These are phyloP conservation scores for Chaetomiaceae sp. DNA, from an alignment of 2,329 filamentous ascomycete species.

Conservation along the genomic window DNA sequence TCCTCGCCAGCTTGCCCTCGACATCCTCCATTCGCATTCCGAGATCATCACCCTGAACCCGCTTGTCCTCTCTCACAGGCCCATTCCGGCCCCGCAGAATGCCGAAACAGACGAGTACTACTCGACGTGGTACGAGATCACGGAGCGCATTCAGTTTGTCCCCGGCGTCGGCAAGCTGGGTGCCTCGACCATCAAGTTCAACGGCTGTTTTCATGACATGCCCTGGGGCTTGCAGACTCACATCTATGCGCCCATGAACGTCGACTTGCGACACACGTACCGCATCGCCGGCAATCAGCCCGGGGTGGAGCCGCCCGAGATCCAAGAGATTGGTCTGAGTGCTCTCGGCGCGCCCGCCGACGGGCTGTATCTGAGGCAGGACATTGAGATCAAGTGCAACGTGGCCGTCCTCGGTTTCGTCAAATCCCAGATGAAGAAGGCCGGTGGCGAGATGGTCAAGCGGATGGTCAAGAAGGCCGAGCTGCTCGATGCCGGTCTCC, in stretches of 20 bases:
- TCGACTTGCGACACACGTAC: slow-evolving; percentile 66
- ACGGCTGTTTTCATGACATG: slow-evolving; percentile 68
- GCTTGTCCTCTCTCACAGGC: slow-evolving; percentile 59
- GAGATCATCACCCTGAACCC: slow-evolving; percentile 69
- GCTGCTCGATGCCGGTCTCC: slow-evolving; percentile 59
- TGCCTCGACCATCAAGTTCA: slow-evolving; percentile 63
- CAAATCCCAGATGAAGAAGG: slow-evolving; percentile 61
- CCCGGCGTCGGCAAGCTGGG: slow-evolving; percentile 63
- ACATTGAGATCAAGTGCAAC: slow-evolving; percentile 68
- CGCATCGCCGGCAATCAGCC: slow-evolving; percentile 65
- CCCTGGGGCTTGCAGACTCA: slow-evolving; percentile 69
- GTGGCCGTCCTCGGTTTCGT: slow-evolving; percentile 61
- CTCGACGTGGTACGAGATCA: slow-evolving; percentile 71
- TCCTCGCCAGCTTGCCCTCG: slow-evolving; percentile 66
- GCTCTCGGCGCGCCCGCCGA: slow-evolving; percentile 57
- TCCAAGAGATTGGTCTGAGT: slow-evolving; percentile 57
- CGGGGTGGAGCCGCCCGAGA: slow-evolving; percentile 57
- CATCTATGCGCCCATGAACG: slow-evolving; percentile 62
- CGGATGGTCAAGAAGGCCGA: slow-evolving; percentile 69
- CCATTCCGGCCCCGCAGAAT: slow-evolving; percentile 63
- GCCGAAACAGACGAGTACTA: slow-evolving; percentile 67
- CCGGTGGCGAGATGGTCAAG: slow-evolving; percentile 63
- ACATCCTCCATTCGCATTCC: slow-evolving; percentile 66
- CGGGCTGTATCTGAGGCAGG: slow-evolving; percentile 64
- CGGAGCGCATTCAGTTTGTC: slow-evolving; percentile 62